Evolutionary conservation across 352 stramenopile species (phyloP), one percentile per base, ranked within the genome.

Genomic region (Sclerospora graminicola): DNA sequence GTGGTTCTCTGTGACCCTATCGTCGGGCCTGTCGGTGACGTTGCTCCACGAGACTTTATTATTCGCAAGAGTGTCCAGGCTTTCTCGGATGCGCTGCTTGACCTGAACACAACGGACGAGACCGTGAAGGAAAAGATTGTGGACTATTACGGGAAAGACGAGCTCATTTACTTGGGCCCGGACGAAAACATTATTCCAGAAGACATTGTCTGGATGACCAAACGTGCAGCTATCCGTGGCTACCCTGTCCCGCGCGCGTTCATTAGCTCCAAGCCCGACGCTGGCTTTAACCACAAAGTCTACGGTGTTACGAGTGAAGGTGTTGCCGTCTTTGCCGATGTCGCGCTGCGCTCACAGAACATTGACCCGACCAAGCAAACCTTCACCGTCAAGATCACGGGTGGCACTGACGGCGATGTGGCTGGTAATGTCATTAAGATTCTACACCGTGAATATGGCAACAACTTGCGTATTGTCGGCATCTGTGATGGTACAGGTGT

Each of bases 351-450:
- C 37, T 85, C 76, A 48, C 71, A 85, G 44, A 71, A 80, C 52
- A 89, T 89, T 24, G 75, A 89, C 60, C 74, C 74, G 4, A 75
- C 51, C 21, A 82, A 67, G 20, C 62, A 87, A 46, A 65, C 77
- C 13, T 86, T 87, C 51, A 86, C 77, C 20, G 63, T 86, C 34
- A 85, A 84, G 66, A 85, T 91, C 52, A 98, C 94, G 16, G 93
- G 95, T 36, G 95, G 95, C 20, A 96, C 95, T 5, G 95, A 99
- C 65, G 95, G 95, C 16, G 95, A 98, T 55, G 94, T 99, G 5
- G 95, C 88, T 33, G 95, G 94, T 23, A 98, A 99, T 60, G 94
- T 98, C 51, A 95, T 98, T 45, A 98, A 98, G 60, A 98, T 99
- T 57, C 58, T 98, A 38, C 57, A 92, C 65, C 81, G 95, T 19